A percentile compares a stretch with the other conserved stretches of the same genome.
phyloP scores from a whole-genome alignment of 352 stramenopile species.

The Saprolegnia parasitica region DNA sequence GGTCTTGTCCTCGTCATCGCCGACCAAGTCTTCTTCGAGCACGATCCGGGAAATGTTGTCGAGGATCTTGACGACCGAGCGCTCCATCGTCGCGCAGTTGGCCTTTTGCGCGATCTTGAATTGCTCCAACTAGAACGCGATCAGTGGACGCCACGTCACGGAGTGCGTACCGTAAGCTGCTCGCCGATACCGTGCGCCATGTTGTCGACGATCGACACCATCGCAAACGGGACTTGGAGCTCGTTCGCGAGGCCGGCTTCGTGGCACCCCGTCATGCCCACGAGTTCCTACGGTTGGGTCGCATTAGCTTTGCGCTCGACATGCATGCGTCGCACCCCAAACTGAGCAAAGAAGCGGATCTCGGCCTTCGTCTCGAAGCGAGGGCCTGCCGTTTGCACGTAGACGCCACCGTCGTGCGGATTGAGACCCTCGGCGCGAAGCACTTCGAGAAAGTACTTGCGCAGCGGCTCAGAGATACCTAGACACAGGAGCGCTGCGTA shows the following conservation, averaged over 20 bases:
- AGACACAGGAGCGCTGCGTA: neutral
- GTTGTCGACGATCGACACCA: conserved; percentile 87
- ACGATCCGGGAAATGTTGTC: conserved; percentile 37
- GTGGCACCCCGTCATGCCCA: conserved; percentile 86
- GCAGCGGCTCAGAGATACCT: conserved; percentile 36
- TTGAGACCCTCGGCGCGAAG: conserved; percentile 44
- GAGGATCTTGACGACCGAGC: conserved; percentile 54
- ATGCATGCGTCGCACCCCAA: conserved; percentile 40
- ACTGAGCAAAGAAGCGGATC: conserved; percentile 84
- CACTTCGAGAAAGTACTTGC: conserved; percentile 43
- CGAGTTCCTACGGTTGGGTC: conserved; percentile 44
- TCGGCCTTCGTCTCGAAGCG: conserved; percentile 89
- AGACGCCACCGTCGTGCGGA: conserved; percentile 70
- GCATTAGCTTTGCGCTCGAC: neutral
- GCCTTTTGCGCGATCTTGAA: conserved; percentile 77
- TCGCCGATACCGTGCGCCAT: conserved; percentile 80
- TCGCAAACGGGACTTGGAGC: conserved; percentile 71
- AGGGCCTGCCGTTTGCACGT: conserved; percentile 79
- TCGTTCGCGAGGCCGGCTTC: conserved; percentile 84
- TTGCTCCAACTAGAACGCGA: conserved; percentile 30
- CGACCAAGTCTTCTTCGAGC: neutral
- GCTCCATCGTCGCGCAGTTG: conserved; percentile 66
- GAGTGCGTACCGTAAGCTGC: conserved; percentile 49
- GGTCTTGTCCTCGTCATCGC: neutral
- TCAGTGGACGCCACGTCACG: neutral